A percentile compares a stretch with the other conserved stretches of the same genome.
Evolutionary conservation across 345 rosid genomes (phyloP).

Genomic region (Moricandia arvensis): DNA sequence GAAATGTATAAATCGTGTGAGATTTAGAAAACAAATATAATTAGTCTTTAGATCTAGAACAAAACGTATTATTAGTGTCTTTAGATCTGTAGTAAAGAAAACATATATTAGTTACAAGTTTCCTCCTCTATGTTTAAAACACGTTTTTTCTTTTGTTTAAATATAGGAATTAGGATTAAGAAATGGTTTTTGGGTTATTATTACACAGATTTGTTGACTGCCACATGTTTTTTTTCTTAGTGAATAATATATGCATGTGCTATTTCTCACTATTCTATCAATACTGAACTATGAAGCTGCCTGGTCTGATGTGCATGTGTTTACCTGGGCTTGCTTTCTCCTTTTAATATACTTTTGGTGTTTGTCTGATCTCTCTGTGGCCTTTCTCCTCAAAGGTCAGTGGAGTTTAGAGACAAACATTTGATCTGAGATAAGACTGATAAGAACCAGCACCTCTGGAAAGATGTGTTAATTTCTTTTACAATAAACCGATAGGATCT

Average conservation of each 20-base stretch:
- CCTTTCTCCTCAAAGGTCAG: no score
- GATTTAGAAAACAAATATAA: constrained; percentile 2
- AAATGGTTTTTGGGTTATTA: neutral
- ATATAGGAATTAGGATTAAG: neutral
- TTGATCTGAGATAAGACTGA: no score
- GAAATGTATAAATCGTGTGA: constrained; percentile 28
- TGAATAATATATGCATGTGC: neutral
- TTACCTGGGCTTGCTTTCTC: neutral
- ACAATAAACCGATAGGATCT: no score
- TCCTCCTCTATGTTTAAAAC: constrained; percentile 25
- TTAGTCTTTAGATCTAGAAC: constrained; percentile 24
- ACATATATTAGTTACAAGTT: constrained; percentile 7
- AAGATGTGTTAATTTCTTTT: no score
- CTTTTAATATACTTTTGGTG: neutral
- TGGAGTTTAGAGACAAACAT: no score
- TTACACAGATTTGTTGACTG: neutral
- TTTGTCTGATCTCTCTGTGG: neutral
- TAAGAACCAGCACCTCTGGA: no score
- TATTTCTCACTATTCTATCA: neutral
- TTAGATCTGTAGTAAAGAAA: constrained; percentile 8
- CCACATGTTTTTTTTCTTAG: neutral
- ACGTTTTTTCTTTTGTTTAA: constrained; percentile 2
- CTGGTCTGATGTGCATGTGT: neutral
- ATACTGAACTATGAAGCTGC: neutral
- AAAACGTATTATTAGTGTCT: neutral